Evolutionary conservation across 345 rosid genomes (phyloP).

Genomic region (Corymbia maculata): DNA sequence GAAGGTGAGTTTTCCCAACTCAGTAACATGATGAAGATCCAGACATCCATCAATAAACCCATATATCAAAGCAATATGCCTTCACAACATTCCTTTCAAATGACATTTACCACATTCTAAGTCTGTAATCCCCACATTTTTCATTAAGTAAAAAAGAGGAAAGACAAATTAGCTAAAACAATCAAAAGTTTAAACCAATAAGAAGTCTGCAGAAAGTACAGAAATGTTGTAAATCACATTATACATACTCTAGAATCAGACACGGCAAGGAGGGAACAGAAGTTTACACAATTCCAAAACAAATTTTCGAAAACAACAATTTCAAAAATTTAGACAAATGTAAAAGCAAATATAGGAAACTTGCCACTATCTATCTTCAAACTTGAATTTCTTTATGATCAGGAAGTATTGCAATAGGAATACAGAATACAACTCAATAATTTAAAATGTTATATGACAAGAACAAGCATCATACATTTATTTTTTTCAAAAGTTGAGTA

Average conservation of each 20-base stretch:
- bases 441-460: neutral
- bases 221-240: neutral
- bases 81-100: neutral
- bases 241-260: neutral
- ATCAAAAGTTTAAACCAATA: neutral
- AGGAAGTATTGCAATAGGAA: neutral
- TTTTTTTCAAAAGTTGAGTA: neutral
- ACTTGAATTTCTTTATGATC: neutral
- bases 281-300: neutral
- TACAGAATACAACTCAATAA: neutral
- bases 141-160: neutral
- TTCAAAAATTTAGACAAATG: neutral
- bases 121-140: neutral
- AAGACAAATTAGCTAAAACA: neutral
- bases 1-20: neutral
- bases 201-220: neutral
- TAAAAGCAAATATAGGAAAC: neutral
- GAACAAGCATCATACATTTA: neutral
- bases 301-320: neutral
- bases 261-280: neutral
- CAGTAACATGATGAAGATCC: neutral
- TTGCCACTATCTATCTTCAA: neutral
- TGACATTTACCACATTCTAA: neutral
- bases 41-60: neutral
- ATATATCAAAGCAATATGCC: neutral